Evolutionary conservation across 139 green algal genomes (phyloP), one percentile per base, ranked within the genome.

Genomic region (Astrephomene gubernaculifera): DNA sequence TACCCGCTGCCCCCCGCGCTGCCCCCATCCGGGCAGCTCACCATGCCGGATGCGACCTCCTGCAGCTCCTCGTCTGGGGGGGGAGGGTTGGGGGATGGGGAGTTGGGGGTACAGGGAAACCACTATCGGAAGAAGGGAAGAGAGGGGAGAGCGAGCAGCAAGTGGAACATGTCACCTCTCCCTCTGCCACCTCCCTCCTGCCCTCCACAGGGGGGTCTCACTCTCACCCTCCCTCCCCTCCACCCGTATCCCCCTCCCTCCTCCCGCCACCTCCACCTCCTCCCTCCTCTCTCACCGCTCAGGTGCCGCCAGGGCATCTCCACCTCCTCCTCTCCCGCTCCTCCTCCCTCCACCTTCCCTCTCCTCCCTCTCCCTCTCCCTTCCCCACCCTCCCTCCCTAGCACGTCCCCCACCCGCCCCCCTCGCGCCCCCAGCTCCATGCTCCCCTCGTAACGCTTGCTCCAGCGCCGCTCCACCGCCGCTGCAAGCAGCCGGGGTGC

Each of bases 381-480:
- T 39, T 7, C 57, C 4, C 4, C 4, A 36, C 76, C 75, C 31
- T 76, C 70, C 14, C 86, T 90, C 45, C 94, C n/a, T n/a, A n/a
- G 91, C 0, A 90, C 88, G 73, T 99, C 97, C 14, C 92, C 93
- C 0, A 93, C 96, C n/a, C 45, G 87, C 83, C 2, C 97, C 99
- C 27, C 63, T 88, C 81, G 96, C 90, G 1, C 97, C n/a, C n/a
- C 97, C 36, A 99, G 94, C 45, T 84, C 79, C 53, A 99, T 76
- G 0, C 86, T 94, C 21, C 97, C 97, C 9, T 82, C 94, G 89
- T 99, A 99, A 24, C 86, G 87, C 73, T 98, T 97, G 17, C n/a
- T n/a, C n/a, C n/a, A 91, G 79, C 81, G 94, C 85, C 12, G 81
- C 74, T 92, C 84, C 52, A 98, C 96, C 27, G n/a, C n/a, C 53